Conservation (phyloP, 257 asterid species). For the Hygrophila difformis region DNA sequence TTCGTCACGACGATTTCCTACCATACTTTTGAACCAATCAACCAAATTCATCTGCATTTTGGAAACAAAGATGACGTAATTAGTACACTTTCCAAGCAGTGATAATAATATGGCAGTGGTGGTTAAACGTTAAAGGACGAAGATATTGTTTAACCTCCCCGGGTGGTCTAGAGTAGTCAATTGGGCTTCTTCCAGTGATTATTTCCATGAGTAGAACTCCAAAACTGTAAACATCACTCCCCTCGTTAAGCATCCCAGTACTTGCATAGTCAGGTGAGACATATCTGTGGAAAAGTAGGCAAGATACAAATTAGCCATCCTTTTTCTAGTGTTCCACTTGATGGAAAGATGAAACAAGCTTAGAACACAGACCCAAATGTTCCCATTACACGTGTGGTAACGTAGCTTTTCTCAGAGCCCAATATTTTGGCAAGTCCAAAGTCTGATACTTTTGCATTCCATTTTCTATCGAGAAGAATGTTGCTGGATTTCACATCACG, state of each 20-base stretch:
- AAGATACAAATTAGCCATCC: neutral
- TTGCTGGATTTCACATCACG: constrained; percentile 99
- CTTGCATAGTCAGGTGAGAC: constrained; percentile 99
- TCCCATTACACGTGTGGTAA: constrained; percentile 98
- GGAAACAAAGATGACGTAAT: neutral
- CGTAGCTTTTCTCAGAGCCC: constrained; percentile 86
- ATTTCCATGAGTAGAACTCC: constrained; percentile 96
- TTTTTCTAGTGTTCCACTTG: neutral
- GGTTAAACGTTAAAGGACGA: neutral
- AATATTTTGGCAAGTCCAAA: constrained; percentile 92
- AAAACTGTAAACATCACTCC: constrained; percentile 85
- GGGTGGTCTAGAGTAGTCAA: constrained; percentile 85
- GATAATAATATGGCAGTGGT: neutral
- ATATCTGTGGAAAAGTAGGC: constrained; percentile 43
- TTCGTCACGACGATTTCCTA: constrained; percentile 69
- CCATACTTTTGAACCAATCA: constrained; percentile 98
- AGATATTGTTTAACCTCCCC: constrained; percentile 54
- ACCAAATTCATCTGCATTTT: constrained; percentile 83
- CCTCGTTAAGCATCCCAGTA: constrained; percentile 96
- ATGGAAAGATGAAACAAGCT: neutral
- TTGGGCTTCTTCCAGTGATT: constrained; percentile 83
- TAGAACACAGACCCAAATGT: constrained; percentile 79
- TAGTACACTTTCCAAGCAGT: too few species aligned
- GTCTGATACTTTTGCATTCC: constrained; percentile 91
- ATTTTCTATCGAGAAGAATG: constrained; percentile 79